phyloP scores from a whole-genome alignment of 139 green algal genomes.

The Eudorina sp. region DNA sequence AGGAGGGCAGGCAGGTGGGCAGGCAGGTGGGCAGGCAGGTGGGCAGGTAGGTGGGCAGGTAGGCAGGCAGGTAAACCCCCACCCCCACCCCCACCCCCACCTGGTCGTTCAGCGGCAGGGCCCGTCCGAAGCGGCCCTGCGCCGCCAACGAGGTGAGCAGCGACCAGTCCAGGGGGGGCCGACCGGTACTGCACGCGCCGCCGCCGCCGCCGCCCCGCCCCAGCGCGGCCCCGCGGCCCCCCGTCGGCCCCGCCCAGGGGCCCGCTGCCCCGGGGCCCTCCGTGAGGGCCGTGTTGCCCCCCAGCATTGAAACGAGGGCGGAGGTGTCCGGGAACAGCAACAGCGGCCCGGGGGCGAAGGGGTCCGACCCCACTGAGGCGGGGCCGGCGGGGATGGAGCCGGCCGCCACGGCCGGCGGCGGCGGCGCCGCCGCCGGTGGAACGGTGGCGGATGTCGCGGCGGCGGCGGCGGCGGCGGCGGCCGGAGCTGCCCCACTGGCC shows the following conservation, averaged over 20 bases:
- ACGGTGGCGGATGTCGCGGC: not conserved
- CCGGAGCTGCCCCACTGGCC: not conserved
- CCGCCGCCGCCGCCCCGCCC: not conserved
- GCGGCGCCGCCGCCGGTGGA: not conserved
- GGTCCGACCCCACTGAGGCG: not conserved
- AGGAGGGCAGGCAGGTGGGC: too few relatives aligned
- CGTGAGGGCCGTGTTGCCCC: slow-evolving; percentile 47
- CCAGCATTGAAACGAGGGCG: slow-evolving; percentile 82
- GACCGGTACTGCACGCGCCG: too few relatives aligned
- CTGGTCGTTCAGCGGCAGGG: slow-evolving; percentile 69
- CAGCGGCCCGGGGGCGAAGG: slow-evolving; percentile 66
- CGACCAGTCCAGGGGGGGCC: slow-evolving; percentile 41
- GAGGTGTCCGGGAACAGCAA: slow-evolving; percentile 85
- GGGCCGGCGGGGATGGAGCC: not conserved
- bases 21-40: not conserved
- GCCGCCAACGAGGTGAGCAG: slow-evolving; percentile 57
- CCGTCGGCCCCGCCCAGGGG: not conserved
- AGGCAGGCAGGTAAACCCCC: not conserved
- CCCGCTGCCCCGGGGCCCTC: not conserved
- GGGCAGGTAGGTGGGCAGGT: not conserved
- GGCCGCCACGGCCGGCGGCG: not conserved
- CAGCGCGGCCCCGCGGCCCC: not conserved
- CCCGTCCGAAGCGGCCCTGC: slow-evolving; percentile 71
- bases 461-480: not conserved
- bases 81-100: slow-evolving; percentile 52